Conservation (phyloP, 305 asterid species). For the Fraxinus dipetala region DNA sequence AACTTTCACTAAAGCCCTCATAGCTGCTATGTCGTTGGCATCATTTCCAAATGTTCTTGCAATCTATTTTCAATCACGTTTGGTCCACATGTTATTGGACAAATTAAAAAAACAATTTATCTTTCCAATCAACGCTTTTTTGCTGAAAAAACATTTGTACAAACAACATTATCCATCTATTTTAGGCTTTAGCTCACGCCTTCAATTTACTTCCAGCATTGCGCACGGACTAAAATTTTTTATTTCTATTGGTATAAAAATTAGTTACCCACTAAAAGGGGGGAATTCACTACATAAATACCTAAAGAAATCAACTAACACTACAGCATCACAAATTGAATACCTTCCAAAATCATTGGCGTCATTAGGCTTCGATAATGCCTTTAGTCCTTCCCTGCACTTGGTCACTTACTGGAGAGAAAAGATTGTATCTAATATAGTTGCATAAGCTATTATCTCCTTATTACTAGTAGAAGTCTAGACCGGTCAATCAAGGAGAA, state of each 20-base stretch:
- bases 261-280: neutral
- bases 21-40: too few relatives aligned
- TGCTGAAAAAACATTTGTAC: too few relatives aligned
- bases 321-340: conserved; percentile 1
- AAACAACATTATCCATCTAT: too few relatives aligned
- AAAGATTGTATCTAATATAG: neutral
- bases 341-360: conserved; percentile 6
- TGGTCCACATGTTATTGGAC: too few relatives aligned
- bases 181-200: too few relatives aligned
- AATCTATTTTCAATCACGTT: too few relatives aligned
- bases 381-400: neutral
- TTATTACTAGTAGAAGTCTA: neutral
- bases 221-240: neutral
- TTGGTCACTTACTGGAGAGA: neutral
- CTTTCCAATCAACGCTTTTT: too few relatives aligned
- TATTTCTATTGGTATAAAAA: neutral
- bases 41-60: too few relatives aligned
- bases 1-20: too few relatives aligned
- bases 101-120: too few relatives aligned
- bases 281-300: neutral
- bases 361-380: neutral
- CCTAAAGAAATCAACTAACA: neutral
- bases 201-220: neutral
- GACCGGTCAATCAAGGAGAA: neutral
- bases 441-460: neutral